Base-by-base conservation (phyloP, 495 filamentous ascomycete species). In the Aspergillus cavernicola region DNA sequence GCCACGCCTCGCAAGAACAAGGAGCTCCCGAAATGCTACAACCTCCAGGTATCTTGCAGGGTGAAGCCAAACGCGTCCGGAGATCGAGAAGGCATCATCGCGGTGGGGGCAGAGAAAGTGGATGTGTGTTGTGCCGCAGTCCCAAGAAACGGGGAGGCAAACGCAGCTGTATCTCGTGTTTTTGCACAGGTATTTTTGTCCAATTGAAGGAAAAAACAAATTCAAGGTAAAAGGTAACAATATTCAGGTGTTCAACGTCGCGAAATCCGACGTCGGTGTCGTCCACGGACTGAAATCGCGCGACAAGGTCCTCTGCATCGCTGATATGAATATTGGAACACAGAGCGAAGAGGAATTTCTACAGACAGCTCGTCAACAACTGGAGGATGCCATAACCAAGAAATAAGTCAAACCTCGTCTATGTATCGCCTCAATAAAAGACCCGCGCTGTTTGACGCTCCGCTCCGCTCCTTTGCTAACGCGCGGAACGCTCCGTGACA, bases 61-160 rank as follows among this genome's bases (percentile, higher is more conserved):
- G 80, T 87, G 47, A 86, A 85, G 40, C 80, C 85, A 11, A 81
- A 82, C n/a, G 78, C 77, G 6, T 83, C 75, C 50, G 78, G 78
- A n/a, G 68, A 73, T 37, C 77, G 83, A 5, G 78, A 85, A 55
- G 83, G 84, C 2, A 72, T 88, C 19, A 65, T 68, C 10, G 68
- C 68, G 1, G 67, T 88, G 8, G 75, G 74, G 2, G 67, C 77
- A 1, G 75, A 82, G 6, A 66, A 67, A 10, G 73, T 88, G 48
- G 79, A 85, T 42, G 61, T 89, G 1, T 83, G 79, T 23, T 84
- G 87, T 0, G 63, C 84, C 3, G 85, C 82, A 0, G 82, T 76
- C 40, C 78, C 85, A 9, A 72, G 79, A 31, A 81, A 87, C 19
- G 84, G 85, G 2, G 82, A 85, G 63, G 81, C 85, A 4, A 89